Evolutionary conservation across 2,329 filamentous ascomycete species (phyloP).

Genomic region (Botrytis fragariae): DNA sequence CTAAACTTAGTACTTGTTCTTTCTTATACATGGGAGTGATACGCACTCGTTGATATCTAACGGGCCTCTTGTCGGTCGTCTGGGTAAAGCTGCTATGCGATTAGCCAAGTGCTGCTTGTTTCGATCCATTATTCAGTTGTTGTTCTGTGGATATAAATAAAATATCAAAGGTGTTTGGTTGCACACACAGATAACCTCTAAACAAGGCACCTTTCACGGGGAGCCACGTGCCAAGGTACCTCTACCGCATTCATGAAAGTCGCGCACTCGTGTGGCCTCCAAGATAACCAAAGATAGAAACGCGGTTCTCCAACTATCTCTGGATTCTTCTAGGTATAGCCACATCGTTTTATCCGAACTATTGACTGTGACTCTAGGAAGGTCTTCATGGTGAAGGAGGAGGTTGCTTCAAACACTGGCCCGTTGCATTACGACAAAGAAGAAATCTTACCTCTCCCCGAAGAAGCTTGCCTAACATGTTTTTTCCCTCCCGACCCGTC

Average conservation of each 20-base stretch:
- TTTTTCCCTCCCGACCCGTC: constrained; percentile 4
- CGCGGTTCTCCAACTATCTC: neutral
- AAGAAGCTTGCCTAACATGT: constrained; percentile 18
- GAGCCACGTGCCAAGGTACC: neutral
- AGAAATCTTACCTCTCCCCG: constrained; percentile 17
- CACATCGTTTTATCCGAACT: neutral
- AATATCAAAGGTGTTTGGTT: neutral
- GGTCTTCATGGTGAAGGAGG: neutral
- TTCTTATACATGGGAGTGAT: constrained; percentile 7
- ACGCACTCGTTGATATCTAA: constrained; percentile 73
- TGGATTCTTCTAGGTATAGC: neutral
- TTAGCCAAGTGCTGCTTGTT: neutral
- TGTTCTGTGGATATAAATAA: neutral
- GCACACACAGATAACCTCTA: neutral
- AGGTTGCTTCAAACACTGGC: neutral
- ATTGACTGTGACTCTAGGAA: neutral
- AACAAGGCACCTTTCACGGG: neutral
- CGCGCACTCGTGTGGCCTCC: neutral
- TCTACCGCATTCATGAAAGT: neutral
- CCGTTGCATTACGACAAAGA: neutral
- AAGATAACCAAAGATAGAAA: neutral
- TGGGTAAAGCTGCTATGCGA: constrained; percentile 42
- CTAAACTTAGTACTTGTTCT: constrained; percentile 11
- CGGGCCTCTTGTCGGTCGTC: constrained; percentile 74
- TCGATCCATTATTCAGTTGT: neutral